Evolutionary conservation across 2,329 filamentous ascomycete species (phyloP), one percentile per base, ranked within the genome.

Genomic region (Colletotrichum sp.): DNA sequence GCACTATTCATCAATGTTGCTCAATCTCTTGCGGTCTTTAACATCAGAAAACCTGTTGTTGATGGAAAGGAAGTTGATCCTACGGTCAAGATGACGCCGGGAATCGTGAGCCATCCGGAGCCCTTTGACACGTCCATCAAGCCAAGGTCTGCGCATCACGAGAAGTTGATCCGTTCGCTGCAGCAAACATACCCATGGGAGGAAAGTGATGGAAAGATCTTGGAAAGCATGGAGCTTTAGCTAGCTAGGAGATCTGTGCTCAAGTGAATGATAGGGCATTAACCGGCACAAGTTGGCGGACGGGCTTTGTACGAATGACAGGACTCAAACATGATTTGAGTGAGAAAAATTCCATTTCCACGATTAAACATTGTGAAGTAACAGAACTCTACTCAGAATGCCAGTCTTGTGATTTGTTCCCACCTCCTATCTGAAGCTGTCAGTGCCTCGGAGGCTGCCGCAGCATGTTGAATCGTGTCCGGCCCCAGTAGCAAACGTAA

Each of bases 11-110:
- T 86, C 3, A 82, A 64, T 3, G 78, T 86, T 18, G 86, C 84
- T 0, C 87, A 87, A 34, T 80, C 83, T 0, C 80, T 92, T 2
- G 84, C 89, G 0, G 86, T 86, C 0, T 91, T 91, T 66, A 79
- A 84, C 6, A 81, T 90, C 16, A 74, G 58, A 9, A 86, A 86
- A 66, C 76, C 77, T 0, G 77, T 83, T 8, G 82, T 83, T 27
- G 80, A 74, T 27, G 88, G 86, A 0, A 81, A 79, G 22, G 81
- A 83, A 12, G 79, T 87, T 0, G 85, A 80, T 5, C 73, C 73
- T 10, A 28, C 10, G 2, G n/a, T 75, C 34, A 75, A 70, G 25
- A 58, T 74, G 15, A 66, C 48, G n/a, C 27, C 67, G 6, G 75
- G 75, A 1, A 60, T 75, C 7, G 64, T 77, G 8, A 78, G 69